phyloP scores from a whole-genome alignment of 306 rosid species.

The Datisca glomerata region DNA sequence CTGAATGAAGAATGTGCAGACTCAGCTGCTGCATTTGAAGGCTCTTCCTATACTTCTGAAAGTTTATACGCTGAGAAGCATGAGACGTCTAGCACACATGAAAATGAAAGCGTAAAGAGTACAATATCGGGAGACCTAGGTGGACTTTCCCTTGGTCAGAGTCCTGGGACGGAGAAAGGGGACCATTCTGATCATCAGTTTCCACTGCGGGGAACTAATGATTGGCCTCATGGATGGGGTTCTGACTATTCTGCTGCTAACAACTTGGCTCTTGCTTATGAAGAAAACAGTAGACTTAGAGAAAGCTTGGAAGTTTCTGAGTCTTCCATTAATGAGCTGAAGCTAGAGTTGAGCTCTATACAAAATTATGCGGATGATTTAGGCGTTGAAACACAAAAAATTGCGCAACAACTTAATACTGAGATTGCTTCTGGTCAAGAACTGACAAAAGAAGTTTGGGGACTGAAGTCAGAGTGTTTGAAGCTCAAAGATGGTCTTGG shows the following conservation, averaged over 20 bases:
- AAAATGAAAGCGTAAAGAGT: slow-evolving; percentile 75
- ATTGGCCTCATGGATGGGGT: slow-evolving; percentile 69
- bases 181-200: slow-evolving; percentile 41
- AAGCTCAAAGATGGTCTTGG: slow-evolving; percentile 67
- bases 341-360: slow-evolving; percentile 53
- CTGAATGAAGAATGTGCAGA: slow-evolving; percentile 68
- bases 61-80: slow-evolving; percentile 79
- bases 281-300: slow-evolving; percentile 51
- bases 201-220: slow-evolving; percentile 36
- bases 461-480: slow-evolving; percentile 63
- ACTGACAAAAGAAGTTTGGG: slow-evolving; percentile 56
- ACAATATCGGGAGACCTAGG: slow-evolving; percentile 53
- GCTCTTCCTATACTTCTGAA: slow-evolving; percentile 84
- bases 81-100: slow-evolving; percentile 52
- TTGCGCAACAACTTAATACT: slow-evolving; percentile 55
- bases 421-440: slow-evolving; percentile 78
- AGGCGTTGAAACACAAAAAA: slow-evolving; percentile 47
- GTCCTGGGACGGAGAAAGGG: slow-evolving; percentile 58
- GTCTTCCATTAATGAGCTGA: slow-evolving; percentile 63
- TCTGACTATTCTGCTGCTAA: slow-evolving; percentile 47
- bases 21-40: slow-evolving; percentile 70
- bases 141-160: slow-evolving; percentile 46
- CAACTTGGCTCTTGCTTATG: slow-evolving; percentile 47
- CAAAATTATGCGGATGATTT: slow-evolving; percentile 67
- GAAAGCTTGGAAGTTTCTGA: slow-evolving; percentile 67